Percentiles rank a stretch among this genome's conserved stretches.
Conservation (phyloP, 768 basidiomycete species). For the Pulveroboletus sp. region DNA sequence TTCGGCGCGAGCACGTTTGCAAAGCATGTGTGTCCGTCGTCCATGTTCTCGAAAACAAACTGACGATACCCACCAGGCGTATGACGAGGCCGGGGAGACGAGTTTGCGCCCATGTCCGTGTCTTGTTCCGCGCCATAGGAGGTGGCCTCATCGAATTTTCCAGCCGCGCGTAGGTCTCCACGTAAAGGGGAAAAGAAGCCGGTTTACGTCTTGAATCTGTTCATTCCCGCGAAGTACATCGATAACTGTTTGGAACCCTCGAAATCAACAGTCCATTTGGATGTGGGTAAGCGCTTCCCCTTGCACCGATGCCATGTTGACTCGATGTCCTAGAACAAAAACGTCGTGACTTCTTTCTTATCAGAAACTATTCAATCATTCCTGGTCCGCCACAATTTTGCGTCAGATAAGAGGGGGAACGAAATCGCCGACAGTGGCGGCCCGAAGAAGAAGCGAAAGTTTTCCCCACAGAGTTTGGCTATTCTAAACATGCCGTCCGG, state of each 20-base stretch:
- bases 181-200: conserved; percentile 77
- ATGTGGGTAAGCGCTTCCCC: conserved; percentile 43
- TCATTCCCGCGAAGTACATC: conserved; percentile 59
- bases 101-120: conserved; percentile 23
- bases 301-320: conserved; percentile 9
- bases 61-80: conserved; percentile 46
- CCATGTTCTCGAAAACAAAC: background rate
- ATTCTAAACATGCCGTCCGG: conserved; percentile 6
- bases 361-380: conserved; percentile 59
- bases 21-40: conserved; percentile 54
- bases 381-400: conserved; percentile 62
- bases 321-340: conserved; percentile 48
- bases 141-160: conserved; percentile 6
- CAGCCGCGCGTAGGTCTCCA: conserved; percentile 69
- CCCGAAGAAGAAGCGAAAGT: conserved; percentile 53
- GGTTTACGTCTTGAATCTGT: conserved; percentile 79
- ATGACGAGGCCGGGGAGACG: conserved; percentile 61
- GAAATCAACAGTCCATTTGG: conserved; percentile 64
- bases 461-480: conserved; percentile 21
- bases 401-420: conserved; percentile 19
- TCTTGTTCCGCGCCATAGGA: conserved; percentile 9
- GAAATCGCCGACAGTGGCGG: conserved; percentile 23
- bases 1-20: conserved; percentile 71
- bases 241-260: conserved; percentile 83
- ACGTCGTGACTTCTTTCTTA: conserved; percentile 54